Base-by-base conservation (phyloP, 2,329 filamentous ascomycete species). In the Tolypocladium sp. region DNA sequence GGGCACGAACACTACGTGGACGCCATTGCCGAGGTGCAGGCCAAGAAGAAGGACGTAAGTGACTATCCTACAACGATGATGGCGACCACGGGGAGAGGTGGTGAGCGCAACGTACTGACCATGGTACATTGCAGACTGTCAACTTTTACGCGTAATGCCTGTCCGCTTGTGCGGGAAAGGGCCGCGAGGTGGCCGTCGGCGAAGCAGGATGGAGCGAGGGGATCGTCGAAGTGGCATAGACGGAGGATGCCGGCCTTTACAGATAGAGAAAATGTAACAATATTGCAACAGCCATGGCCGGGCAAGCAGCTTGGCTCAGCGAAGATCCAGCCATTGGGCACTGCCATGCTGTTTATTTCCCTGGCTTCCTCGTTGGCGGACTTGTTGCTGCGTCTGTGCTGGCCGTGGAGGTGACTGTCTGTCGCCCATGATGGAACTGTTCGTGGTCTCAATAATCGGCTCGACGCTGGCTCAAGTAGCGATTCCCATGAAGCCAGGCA, bases 1-100 rank as follows among this genome's bases (percentile, higher is more conserved):
- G 90, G 89, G 61, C 94, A 99, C 73, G 94, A 99, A 79, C 91
- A 99, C 76, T 99, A 97, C 71, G 94, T 99, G 56, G 94, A 99
- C 80, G 94, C 94, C 62, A 97, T 99, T 74, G 85, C 92, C 42
- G 94, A 99, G 77, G 94, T 99, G 67, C 91, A 92, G 75, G 87
- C 89, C 63, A 88, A 96, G 87, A 96, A 96, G 89, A 95, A 95
- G 84, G 91, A 95, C 63, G 82, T 85, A 68, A 78, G 82, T 80
- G 55, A 25, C 56, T 6, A 4, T 20, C 20, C 46, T 17, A 7
- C 27, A n/a, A n/a, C 27, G 25, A 30, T 33, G 7, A 6, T 8
- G 49, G 30, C 30, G 20, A 37, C n/a, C 38, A 40, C 10, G 41
- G 42, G 3, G 8, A 15, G 15, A 17, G 27, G 17, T 30, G 22